These are phyloP conservation scores for Myxozyma geophila DNA, from an alignment of 805 yeast species.

Conservation along the genomic window DNA sequence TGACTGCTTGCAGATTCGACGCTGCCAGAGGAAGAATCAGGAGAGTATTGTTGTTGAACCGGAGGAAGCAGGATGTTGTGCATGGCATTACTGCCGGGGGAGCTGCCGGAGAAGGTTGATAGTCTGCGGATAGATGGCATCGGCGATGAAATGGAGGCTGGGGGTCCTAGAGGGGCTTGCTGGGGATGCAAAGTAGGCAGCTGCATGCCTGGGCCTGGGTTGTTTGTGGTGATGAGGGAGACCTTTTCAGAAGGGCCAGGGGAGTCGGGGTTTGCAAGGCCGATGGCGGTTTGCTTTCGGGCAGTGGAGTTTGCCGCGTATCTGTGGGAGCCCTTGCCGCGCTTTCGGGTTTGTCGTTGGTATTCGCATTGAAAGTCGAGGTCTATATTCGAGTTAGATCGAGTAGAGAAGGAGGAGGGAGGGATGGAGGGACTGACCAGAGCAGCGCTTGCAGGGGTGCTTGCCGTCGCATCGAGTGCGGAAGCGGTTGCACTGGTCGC, in stretches of 20 bases:
- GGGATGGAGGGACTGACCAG: constrained; percentile 32
- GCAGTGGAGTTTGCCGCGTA: constrained; percentile 33
- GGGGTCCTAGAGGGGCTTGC: constrained; percentile 1
- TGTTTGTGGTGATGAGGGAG: not conserved
- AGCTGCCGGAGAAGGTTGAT: not conserved
- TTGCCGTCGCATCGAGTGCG: constrained; percentile 57
- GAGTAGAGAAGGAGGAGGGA: not conserved
- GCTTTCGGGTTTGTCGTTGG: constrained; percentile 50
- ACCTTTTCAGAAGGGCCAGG: not conserved
- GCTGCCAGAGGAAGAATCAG: not conserved
- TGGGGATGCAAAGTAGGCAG: constrained; percentile 5
- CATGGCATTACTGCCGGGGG: not conserved
- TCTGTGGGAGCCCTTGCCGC: constrained; percentile 51
- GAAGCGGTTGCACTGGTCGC: constrained; percentile 54
- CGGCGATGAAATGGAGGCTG: constrained; percentile 3
- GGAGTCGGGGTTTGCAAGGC: not conserved
- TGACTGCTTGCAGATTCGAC: not conserved
- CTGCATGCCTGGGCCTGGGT: not conserved
- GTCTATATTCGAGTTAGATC: constrained; percentile 6
- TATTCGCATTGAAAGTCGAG: constrained; percentile 47
- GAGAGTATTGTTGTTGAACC: constrained; percentile 1
- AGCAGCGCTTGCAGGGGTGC: constrained; percentile 53
- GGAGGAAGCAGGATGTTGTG: not conserved
- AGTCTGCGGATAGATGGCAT: not conserved
- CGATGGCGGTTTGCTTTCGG: constrained; percentile 4